Percentiles rank a stretch among this genome's conserved stretches.
phyloP scores from a whole-genome alignment of 2,329 filamentous ascomycete genomes.

The Arthrobotrys sphaeroides region DNA sequence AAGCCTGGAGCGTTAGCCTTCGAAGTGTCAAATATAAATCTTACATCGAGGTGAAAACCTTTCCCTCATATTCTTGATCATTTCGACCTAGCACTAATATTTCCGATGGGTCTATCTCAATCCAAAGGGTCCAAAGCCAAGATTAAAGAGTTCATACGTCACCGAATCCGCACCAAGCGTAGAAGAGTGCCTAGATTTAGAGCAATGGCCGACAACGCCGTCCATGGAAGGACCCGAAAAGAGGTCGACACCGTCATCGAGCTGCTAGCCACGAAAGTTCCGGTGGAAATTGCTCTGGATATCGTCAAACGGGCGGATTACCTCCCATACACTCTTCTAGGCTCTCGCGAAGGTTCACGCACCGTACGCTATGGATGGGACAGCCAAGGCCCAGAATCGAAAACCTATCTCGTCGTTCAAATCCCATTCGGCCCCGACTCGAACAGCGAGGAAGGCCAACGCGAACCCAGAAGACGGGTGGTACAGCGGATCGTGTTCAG shows the following conservation, averaged over 20 bases:
- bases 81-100: too few relatives aligned
- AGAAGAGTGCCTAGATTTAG: not conserved
- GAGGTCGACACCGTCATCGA: not conserved
- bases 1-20: too few relatives aligned
- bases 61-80: too few relatives aligned
- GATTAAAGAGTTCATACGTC: too few relatives aligned
- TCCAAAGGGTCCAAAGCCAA: too few relatives aligned
- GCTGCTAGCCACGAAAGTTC: not conserved
- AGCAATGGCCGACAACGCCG: not conserved
- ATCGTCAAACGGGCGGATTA: slow-evolving; percentile 28
- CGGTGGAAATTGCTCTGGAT: slow-evolving; percentile 8
- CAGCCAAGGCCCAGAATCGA: not conserved
- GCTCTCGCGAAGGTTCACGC: not conserved
- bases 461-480: not conserved
- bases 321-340: not conserved
- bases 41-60: too few relatives aligned
- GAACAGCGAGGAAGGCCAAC: not conserved
- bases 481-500: slow-evolving; percentile 15
- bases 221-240: not conserved
- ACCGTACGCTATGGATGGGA: not conserved
- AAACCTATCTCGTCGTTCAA: not conserved
- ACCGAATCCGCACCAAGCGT: too few relatives aligned
- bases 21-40: too few relatives aligned
- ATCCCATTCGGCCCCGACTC: slow-evolving; percentile 5
- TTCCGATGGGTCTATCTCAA: too few relatives aligned